These are phyloP conservation scores for Lentinus brumalis DNA, from an alignment of 768 basidiomycete species.

Conservation along the genomic window DNA sequence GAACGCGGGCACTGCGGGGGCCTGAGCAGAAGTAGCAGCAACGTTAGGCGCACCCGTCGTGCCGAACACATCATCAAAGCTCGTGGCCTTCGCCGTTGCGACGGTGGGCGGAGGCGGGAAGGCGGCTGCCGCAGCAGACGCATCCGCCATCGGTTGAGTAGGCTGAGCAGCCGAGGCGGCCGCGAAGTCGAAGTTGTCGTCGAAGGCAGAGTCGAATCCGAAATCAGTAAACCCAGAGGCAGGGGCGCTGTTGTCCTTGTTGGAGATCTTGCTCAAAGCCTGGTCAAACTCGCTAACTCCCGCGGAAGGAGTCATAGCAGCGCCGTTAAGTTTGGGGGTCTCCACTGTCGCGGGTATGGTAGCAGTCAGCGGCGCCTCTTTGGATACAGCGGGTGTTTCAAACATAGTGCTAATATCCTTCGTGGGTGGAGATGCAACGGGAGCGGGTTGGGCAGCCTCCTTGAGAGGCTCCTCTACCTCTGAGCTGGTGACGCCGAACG, in stretches of 20 bases:
- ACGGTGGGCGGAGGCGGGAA: slow-evolving; percentile 14
- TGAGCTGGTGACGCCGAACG: slow-evolving; percentile 45
- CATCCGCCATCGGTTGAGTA: slow-evolving; percentile 34
- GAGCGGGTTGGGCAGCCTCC: slow-evolving; percentile 15
- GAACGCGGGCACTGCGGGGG: slow-evolving; percentile 12
- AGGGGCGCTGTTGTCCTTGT: slow-evolving; percentile 34
- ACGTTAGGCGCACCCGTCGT: slow-evolving; percentile 11
- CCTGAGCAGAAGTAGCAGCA: slow-evolving; percentile 15
- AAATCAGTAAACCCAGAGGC: slow-evolving; percentile 44
- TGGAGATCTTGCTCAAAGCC: slow-evolving; percentile 57
- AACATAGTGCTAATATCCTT: slow-evolving; percentile 19
- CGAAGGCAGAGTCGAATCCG: slow-evolving; percentile 65
- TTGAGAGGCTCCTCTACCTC: slow-evolving; percentile 16
- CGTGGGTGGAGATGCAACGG: slow-evolving; percentile 28
- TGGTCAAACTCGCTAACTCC: slow-evolving; percentile 72
- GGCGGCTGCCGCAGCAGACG: slow-evolving; percentile 12
- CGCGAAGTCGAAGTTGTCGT: slow-evolving; percentile 69
- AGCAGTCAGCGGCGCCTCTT: slow-evolving; percentile 14
- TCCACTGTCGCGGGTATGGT: slow-evolving; percentile 17
- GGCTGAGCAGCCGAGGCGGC: slow-evolving; percentile 35
- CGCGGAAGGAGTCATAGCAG: slow-evolving; percentile 22
- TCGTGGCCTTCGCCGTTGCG: slow-evolving; percentile 21
- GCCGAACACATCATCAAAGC: slow-evolving; percentile 40
- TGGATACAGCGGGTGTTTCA: slow-evolving; percentile 10
- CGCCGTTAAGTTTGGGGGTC: slow-evolving; percentile 18